Base-by-base conservation (phyloP, 176 grass and related monocot species). In the Phoenix roebelenii region DNA sequence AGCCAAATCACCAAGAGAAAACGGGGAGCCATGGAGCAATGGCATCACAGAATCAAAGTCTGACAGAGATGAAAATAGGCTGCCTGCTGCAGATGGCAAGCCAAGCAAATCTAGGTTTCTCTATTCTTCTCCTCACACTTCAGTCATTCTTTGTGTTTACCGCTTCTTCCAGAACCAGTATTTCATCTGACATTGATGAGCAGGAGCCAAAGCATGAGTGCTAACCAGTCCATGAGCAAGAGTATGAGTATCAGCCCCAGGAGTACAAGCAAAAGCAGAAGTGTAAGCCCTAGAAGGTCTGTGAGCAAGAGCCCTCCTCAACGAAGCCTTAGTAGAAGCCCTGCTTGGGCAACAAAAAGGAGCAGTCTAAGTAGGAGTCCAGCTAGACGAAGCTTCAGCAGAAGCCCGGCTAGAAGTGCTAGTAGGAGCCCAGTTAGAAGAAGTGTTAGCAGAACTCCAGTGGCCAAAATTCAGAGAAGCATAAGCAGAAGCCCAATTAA, bases 221-320 rank as follows among this genome's bases (percentile, higher is more conserved):
- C 72, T 55, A 79, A 79, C 49, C 81, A 82, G 69, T 92, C 84
- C 59, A 70, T 81, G 87, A 88, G 84, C 70, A 98, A 89, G 87
- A 98, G 93, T 75, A 89, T 92, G 93, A 98, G 84, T 70, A 88
- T 92, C 76, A 98, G 94, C 64, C 84, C 84, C 39, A 88, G 89
- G 78, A 85, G 79, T 65, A 76, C 79, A 7, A 60, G 68, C 18
- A 73, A 79, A 82, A 79, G 59, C 58, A 58, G 51, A 68, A 29
- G 72, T 67, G 26, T 68, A 51, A 82, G 74, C 75, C 64, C 52
- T 4, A 69, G 71, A 76, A 82, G 50, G 25, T 59, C 72, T 55
- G 62, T 53, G 67, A 82, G 81, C 86, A 77, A 19, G n/a, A 83
- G 79, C 57, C 79, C 82, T 57, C 60, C 25, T 70, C 60, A 2